Evolutionary conservation across 305 asterid species (phyloP), one percentile per base, ranked within the genome.

Genomic region (Fraxinus sp.): DNA sequence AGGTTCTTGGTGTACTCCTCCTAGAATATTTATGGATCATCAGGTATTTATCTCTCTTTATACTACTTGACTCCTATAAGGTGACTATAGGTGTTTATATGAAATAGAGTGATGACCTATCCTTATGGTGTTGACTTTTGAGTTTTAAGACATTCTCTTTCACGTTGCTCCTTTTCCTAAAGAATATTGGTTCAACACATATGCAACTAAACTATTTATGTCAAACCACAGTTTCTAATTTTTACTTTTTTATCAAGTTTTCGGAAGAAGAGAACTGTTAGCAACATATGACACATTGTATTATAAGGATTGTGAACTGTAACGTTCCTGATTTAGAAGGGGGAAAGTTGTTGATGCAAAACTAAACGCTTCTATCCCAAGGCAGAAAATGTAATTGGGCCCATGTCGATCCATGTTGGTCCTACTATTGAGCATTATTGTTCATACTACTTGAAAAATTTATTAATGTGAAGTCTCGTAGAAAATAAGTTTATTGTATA

Each of bases 1-100:
- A 91, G 98, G 99, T 79, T 93, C 98, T 88, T 96, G 98, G 98
- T 96, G 99, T 80, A 96, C 99, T 82, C 99, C 99, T 76, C 98
- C 99, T 7, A 88, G 97, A 89, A 91, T 95, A 76, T 95, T 94
- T 86, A 93, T 93, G 98, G 98, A 95, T 86, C 96, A 93, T 86
- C 99, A 92, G 98, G 99, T 95, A 80, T 70, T 66, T n/a, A 24
- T 9, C 68, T 32, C 80, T 59, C 39, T 44, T 73, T 70, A 2
- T 20, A 3, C 52, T 62, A 4, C 73, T 77, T 32, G 44, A 74
- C 84, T 64, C 78, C 5, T 79, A 52, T 73, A 20, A 33, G 37
- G 35, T 37, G 78, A 68, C 10, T 26, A 18, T 10, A 75, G 37
- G 30, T 49, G 72, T 36, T 74, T 74, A 26, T 11, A 26, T 59